Base-by-base conservation (phyloP, 768 basidiomycete species). In the Russula olivacea region DNA sequence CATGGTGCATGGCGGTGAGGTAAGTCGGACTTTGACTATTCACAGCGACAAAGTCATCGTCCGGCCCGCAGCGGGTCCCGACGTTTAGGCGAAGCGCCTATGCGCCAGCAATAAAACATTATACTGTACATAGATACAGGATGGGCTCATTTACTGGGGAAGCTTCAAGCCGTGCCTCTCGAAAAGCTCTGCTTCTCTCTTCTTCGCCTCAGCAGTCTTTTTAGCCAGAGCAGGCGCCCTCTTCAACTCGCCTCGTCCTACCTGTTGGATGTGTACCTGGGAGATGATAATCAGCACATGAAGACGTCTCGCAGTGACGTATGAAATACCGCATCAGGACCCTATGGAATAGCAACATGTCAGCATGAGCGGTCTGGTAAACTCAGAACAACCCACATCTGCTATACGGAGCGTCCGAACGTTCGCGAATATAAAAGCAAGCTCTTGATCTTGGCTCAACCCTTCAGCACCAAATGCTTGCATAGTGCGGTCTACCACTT, bases 381-480 rank as follows among this genome's bases (percentile, higher is more conserved):
- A 28, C 41, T 50, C 17, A 40, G 32, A 52, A 55, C 45, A 25
- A 77, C 86, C 60, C 72, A 91, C 91, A 74, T 93, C 91, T 60
- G 91, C 91, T 69, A 92, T 81, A 34, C 96, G 85, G 25, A 99
- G 81, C 0, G 95, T 97, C 58, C 97, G 82, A 67, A 98, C 72
- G 10, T 82, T 81, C 30, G 92, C 89, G 80, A 85, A 98, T 63
- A 81, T 80, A 55, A 74, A 70, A 0, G 96, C 93, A 38, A 99
- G 82, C 23, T 84, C 83, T 40, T 87, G 87, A 69, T 98, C 96
- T 75, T 97, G 93, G 25, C 83, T 90, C 50, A 99, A 77, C 38
- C 97, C 97, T 74, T 98, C 96, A n/a, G 94, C 97, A 57, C 97
- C 97, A 69, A 89, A 93, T 0, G 90, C 79, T 77, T 99, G 97